These are phyloP conservation scores for Hemisphaericaspora xylofermentans DNA, from an alignment of 1,139 yeast species.

Conservation along the genomic window DNA sequence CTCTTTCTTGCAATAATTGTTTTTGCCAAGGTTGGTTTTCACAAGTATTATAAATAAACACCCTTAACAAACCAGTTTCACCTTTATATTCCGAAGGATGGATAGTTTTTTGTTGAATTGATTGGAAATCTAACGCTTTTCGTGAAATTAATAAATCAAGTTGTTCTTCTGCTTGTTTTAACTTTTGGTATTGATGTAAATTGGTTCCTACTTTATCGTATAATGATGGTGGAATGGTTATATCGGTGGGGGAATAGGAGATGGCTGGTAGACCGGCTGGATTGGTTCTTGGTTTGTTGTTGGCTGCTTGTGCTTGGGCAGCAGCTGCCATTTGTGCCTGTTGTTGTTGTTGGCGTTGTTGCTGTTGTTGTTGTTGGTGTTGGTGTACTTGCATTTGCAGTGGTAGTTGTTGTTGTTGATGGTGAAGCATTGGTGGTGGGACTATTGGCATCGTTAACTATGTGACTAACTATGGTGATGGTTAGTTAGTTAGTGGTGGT, in stretches of 20 bases:
- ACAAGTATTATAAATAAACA: slow-evolving; percentile 78
- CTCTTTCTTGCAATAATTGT: slow-evolving; percentile 31
- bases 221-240: slow-evolving; percentile 60
- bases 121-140: slow-evolving; percentile 83
- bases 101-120: slow-evolving; percentile 52
- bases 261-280: slow-evolving; percentile 41
- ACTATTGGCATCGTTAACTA: background rate
- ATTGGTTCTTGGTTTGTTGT: slow-evolving; percentile 30
- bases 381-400: slow-evolving; percentile 11
- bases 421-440: background rate
- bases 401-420: background rate
- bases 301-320: slow-evolving; percentile 8
- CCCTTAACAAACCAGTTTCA: slow-evolving; percentile 61
- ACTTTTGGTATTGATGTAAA: slow-evolving; percentile 63
- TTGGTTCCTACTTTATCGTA: slow-evolving; percentile 71
- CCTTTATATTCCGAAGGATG: slow-evolving; percentile 45
- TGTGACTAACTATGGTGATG: no score
- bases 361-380: slow-evolving; percentile 11
- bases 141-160: slow-evolving; percentile 80
- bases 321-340: slow-evolving; percentile 9
- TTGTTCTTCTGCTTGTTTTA: slow-evolving; percentile 75
- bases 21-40: slow-evolving; percentile 94
- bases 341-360: slow-evolving; percentile 15
- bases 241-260: slow-evolving; percentile 68
- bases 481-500: no score